A percentile compares a stretch with the other conserved stretches of the same genome.
phyloP scores from a whole-genome alignment of 306 rosid species.

The Prosopis cineraria region DNA sequence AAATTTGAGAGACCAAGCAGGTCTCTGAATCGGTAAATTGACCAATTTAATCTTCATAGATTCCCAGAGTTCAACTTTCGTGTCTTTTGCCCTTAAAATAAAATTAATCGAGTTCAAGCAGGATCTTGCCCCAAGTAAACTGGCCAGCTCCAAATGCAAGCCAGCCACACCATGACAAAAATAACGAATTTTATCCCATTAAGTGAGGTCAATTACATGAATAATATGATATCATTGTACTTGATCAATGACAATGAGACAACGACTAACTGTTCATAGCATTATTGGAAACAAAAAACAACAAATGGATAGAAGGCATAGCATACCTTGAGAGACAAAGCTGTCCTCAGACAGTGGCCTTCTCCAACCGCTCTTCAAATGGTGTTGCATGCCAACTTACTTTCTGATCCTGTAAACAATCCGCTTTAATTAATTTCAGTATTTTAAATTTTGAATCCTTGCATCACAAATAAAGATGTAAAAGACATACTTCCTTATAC shows the following conservation, averaged over 20 bases:
- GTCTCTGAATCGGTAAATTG: background rate
- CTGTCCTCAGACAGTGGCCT: conserved; percentile 82
- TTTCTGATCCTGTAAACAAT: conserved; percentile 74
- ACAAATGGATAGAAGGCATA: conserved; percentile 14
- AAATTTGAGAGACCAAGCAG: too few relatives aligned
- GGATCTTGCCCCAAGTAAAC: background rate
- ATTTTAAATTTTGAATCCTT: conserved; percentile 5
- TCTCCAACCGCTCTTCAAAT: conserved; percentile 84
- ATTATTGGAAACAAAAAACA: background rate
- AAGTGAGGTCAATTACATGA: background rate
- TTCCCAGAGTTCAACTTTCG: background rate
- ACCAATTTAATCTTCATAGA: background rate
- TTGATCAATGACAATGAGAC: too few relatives aligned
- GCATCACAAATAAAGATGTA: conserved; percentile 4
- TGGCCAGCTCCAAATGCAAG: background rate
- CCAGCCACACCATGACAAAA: too few relatives aligned
- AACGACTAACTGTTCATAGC: background rate
- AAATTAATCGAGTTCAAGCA: background rate
- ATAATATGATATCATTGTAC: too few relatives aligned
- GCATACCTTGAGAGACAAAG: conserved; percentile 58
- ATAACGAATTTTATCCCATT: too few relatives aligned
- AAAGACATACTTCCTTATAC: conserved; percentile 75
- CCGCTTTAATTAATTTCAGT: conserved; percentile 23
- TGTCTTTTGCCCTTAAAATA: background rate
- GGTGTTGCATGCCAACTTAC: conserved; percentile 98